A percentile compares a stretch with the other conserved stretches of the same genome.
phyloP scores from a whole-genome alignment of 2,329 filamentous ascomycete genomes.

The Fusarium kyushuense region DNA sequence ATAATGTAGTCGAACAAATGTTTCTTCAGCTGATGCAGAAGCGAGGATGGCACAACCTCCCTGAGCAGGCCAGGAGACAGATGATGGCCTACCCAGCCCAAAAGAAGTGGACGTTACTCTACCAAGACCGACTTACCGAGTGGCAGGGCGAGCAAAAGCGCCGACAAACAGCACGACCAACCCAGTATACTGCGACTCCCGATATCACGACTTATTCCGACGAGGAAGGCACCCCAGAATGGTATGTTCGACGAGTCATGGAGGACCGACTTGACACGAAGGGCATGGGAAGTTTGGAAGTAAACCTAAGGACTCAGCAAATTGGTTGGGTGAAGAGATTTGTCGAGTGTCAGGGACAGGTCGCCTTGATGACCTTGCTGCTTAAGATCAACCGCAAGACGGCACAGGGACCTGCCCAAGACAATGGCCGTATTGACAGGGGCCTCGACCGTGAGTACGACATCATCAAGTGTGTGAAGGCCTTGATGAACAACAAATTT shows the following conservation, averaged over 20 bases:
- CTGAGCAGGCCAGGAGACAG: conserved; percentile 92
- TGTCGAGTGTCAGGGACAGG: conserved; percentile 96
- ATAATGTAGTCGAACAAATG: conserved; percentile 87
- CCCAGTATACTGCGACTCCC: conserved; percentile 75
- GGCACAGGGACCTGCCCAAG: conserved; percentile 75
- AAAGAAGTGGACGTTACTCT: conserved; percentile 98
- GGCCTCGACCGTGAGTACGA: conserved; percentile 94
- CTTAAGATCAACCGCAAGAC: conserved; percentile 93
- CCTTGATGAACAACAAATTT: conserved; percentile 99
- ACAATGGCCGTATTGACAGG: conserved; percentile 72
- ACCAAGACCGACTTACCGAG: conserved; percentile 94
- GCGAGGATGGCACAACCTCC: conserved; percentile 95
- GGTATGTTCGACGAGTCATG: conserved; percentile 97
- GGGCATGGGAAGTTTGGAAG: conserved; percentile 90
- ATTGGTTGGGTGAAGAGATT: conserved; percentile 98
- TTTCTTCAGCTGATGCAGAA: conserved; percentile 97
- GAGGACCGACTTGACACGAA: conserved; percentile 94
- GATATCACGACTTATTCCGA: conserved; percentile 84
- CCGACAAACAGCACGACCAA: conserved; percentile 77
- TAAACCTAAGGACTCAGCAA: conserved; percentile 94
- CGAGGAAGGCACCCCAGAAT: conserved; percentile 96
- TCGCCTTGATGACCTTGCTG: conserved; percentile 93
- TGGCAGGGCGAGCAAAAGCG: conserved; percentile 95
- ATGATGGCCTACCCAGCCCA: conserved; percentile 95
- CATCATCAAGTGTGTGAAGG: conserved; percentile 97